Evolutionary conservation across 2,329 filamentous ascomycete genomes (phyloP), one percentile per base, ranked within the genome.

Genomic region (Phyllosticta citrichinensis): DNA sequence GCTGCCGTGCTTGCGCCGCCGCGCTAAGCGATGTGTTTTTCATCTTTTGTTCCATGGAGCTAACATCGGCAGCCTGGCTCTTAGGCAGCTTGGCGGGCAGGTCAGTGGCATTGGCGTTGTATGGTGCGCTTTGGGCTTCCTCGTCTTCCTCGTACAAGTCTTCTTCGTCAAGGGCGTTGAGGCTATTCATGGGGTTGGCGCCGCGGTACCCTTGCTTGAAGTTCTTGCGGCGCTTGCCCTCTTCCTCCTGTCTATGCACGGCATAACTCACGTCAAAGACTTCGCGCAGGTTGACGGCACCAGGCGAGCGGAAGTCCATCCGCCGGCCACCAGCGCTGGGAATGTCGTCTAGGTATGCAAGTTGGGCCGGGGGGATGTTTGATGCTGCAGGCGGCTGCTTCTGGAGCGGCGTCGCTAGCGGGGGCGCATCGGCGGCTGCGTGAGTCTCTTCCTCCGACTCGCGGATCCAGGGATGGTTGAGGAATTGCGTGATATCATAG

Each of bases 191-290:
- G 6, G 83, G 84, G 24, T 83, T 83, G 6, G 76, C 80, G 64
- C 86, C 76, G 69, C 87, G 73, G 77, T 87, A 79, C 68, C 88
- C 83, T 80, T 92, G 80, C 76, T 83, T 79, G 67, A 92, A 83
- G 70, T 95, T 89, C 74, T 95, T 96, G 65, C 91, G 85, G 59
- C 91, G 86, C 77, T 97, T 97, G 68, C 85, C 87, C 74, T 97
- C 94, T 72, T 99, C 94, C 75, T 97, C 94, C 74, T 97, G 91
- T 55, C 94, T 82, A 72, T 97, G 94, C 9, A 99, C 94, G 9
- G 94, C 93, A 69, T 99, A 99, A n/a, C 91, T 88, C 56, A 99
- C 93, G 69, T 99, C 94, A 66, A 99, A 99, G 2, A 97, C 92
- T 74, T 99, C 94, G 63, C 94, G 90, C 12, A 99, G 79, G 71